Percentiles rank a stretch among this genome's conserved stretches.
Conservation (phyloP, 2,329 filamentous ascomycete species). For the Pestalotiopsis sp. region DNA sequence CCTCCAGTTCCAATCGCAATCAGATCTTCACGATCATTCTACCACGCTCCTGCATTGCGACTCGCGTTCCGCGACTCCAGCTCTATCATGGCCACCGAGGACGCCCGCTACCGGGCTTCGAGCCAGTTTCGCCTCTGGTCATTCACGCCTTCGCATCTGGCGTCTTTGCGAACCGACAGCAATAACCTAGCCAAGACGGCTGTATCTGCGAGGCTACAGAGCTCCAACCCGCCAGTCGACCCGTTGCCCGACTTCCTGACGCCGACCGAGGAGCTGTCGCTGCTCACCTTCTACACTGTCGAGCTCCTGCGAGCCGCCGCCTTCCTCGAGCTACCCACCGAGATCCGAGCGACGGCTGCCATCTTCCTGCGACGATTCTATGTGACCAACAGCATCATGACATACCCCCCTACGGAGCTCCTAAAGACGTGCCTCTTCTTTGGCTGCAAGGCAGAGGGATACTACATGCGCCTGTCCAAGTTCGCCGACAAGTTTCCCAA, state of each 20-base stretch:
- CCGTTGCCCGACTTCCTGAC: slow-evolving; percentile 77
- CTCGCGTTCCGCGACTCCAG: neutral
- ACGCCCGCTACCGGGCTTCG: slow-evolving; percentile 86
- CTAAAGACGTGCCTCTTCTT: slow-evolving; percentile 91
- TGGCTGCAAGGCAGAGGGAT: slow-evolving; percentile 88
- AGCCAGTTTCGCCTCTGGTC: slow-evolving; percentile 94
- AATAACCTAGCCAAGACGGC: slow-evolving; percentile 71
- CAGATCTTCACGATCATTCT: too few relatives aligned
- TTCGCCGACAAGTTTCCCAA: slow-evolving; percentile 73
- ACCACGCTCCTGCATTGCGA: neutral
- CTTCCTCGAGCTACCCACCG: slow-evolving; percentile 53
- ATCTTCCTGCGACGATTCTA: slow-evolving; percentile 95
- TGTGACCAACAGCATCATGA: slow-evolving; percentile 93
- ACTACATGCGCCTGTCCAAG: slow-evolving; percentile 65
- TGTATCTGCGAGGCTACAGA: slow-evolving; percentile 60
- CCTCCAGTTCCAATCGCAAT: too few relatives aligned
- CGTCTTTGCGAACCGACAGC: slow-evolving; percentile 73
- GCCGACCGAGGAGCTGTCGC: slow-evolving; percentile 77
- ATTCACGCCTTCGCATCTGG: slow-evolving; percentile 75
- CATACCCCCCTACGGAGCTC: slow-evolving; percentile 87
- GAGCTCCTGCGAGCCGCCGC: slow-evolving; percentile 60
- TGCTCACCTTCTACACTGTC: slow-evolving; percentile 77
- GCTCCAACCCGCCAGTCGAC: slow-evolving; percentile 51
- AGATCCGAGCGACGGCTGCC: slow-evolving; percentile 73
- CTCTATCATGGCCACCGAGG: slow-evolving; percentile 72